Percentiles rank a stretch among this genome's conserved stretches.
These are phyloP conservation scores for Rhynchospora pubera DNA, from an alignment of 176 grass and related monocot species.

Conservation along the genomic window DNA sequence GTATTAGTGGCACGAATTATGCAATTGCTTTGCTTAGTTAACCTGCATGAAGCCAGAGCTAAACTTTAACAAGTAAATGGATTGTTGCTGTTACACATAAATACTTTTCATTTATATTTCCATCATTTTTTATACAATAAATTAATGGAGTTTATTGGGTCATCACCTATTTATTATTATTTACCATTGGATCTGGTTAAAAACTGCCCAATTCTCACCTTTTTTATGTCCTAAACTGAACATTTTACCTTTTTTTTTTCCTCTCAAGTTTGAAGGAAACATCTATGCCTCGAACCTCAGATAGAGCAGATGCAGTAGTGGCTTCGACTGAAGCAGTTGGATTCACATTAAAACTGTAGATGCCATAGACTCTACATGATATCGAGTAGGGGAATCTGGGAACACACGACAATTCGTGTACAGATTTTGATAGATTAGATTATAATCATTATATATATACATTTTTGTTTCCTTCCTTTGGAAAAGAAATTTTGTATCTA, in stretches of 20 bases:
- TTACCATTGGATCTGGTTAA: neutral
- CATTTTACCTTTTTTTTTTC: neutral
- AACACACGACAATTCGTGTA: neutral
- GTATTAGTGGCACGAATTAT: neutral
- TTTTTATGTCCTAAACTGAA: neutral
- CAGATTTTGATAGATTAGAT: constrained; percentile 13
- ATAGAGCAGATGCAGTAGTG: neutral
- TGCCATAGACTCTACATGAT: neutral
- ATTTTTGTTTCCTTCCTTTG: neutral
- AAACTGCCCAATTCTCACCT: neutral
- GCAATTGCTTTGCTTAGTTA: neutral
- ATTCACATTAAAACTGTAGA: neutral
- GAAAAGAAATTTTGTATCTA: neutral
- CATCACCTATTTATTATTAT: neutral
- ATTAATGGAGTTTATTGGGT: neutral
- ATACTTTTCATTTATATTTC: neutral
- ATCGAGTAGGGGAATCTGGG: neutral
- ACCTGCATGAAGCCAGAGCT: neutral
- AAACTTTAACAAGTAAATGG: neutral
- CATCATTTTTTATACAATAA: neutral
- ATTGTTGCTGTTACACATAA: neutral
- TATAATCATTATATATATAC: neutral
- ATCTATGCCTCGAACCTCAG: neutral
- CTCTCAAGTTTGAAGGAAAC: neutral
- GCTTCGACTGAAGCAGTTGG: neutral